Conservation (phyloP, 208 protist genomes). For the Trypanosomatidae sp. region DNA sequence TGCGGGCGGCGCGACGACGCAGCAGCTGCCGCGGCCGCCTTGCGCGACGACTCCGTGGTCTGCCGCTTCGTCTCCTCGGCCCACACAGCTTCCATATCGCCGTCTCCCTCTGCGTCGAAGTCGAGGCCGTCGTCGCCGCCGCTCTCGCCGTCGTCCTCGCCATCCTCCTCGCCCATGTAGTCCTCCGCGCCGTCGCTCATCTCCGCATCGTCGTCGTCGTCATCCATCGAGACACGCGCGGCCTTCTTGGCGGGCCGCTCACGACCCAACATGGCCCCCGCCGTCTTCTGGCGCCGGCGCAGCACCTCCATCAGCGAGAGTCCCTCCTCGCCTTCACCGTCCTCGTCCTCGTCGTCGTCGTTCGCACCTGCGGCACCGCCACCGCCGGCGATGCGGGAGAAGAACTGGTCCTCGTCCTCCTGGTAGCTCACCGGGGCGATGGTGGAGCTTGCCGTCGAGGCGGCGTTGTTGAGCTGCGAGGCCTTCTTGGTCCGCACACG, state of each 20-base stretch:
- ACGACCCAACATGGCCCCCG: constrained; percentile 24
- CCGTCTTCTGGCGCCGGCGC: constrained; percentile 51
- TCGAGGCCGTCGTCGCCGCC: constrained; percentile 25
- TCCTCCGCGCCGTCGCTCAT: no score
- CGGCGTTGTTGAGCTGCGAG: constrained; percentile 38
- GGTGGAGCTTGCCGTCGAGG: constrained; percentile 31
- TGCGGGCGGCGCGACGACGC: constrained; percentile 15
- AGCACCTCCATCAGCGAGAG: constrained; percentile 84
- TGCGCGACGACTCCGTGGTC: constrained; percentile 22
- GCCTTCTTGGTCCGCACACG: constrained; percentile 84
- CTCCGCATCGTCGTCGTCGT: constrained; percentile 14
- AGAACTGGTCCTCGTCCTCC: constrained; percentile 92
- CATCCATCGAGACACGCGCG: constrained; percentile 5
- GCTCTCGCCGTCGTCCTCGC: constrained; percentile 15
- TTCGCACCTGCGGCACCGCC: no score
- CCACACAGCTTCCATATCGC: constrained; percentile 69
- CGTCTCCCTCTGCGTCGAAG: no score
- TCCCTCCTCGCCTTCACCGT: constrained; percentile 39
- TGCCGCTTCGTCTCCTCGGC: constrained; percentile 58
- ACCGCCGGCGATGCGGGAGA: constrained; percentile 57
- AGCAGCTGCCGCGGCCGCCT: constrained; percentile 10
- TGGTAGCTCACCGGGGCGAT: constrained; percentile 76
- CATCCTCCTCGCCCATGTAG: constrained; percentile 32
- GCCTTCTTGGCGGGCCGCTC: constrained; percentile 21
- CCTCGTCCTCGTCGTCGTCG: no score